These are phyloP conservation scores for Ilex aquifolium DNA, from an alignment of 257 asterid species.

Conservation along the genomic window DNA sequence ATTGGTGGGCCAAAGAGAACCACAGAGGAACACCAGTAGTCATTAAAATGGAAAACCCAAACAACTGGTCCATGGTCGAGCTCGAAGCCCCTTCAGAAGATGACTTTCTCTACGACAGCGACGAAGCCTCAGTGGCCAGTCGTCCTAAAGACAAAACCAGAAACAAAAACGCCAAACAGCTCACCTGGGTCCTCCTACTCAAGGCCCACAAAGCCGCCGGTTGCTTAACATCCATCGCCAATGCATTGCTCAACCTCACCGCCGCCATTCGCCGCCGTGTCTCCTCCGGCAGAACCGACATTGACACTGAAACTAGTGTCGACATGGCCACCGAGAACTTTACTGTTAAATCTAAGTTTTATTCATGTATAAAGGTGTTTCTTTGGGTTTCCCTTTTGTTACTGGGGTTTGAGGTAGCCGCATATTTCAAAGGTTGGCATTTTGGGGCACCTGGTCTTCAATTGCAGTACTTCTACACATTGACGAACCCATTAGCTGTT, in stretches of 20 bases:
- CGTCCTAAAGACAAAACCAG: not conserved
- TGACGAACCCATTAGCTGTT: conserved; percentile 4
- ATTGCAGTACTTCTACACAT: conserved; percentile 11
- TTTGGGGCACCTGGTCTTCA: conserved; percentile 13
- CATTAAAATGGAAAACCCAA: conserved; percentile 15
- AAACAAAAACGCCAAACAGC: conserved; percentile 16
- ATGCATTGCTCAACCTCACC: conserved; percentile 7
- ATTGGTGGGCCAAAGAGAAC: conserved; percentile 13
- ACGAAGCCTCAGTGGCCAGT: not conserved
- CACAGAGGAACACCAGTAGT: conserved; percentile 13
- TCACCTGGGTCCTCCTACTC: conserved; percentile 14
- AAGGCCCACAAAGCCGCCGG: conserved; percentile 17
- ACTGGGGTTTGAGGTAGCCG: conserved; percentile 15
- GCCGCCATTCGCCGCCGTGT: conserved; percentile 16
- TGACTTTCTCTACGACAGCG: conserved; percentile 8
- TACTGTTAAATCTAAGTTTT: conserved; percentile 9
- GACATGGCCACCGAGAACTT: conserved; percentile 14
- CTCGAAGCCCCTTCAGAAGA: conserved; percentile 15
- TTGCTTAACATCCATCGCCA: conserved; percentile 10
- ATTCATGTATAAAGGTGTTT: conserved; percentile 2
- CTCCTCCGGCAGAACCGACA: conserved; percentile 14
- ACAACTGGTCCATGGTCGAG: conserved; percentile 15
- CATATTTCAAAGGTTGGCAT: conserved; percentile 18
- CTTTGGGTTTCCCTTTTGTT: conserved; percentile 10
- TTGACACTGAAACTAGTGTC: conserved; percentile 14